Base-by-base conservation (phyloP, 257 asterid species). In the Gardenia jasminoides region DNA sequence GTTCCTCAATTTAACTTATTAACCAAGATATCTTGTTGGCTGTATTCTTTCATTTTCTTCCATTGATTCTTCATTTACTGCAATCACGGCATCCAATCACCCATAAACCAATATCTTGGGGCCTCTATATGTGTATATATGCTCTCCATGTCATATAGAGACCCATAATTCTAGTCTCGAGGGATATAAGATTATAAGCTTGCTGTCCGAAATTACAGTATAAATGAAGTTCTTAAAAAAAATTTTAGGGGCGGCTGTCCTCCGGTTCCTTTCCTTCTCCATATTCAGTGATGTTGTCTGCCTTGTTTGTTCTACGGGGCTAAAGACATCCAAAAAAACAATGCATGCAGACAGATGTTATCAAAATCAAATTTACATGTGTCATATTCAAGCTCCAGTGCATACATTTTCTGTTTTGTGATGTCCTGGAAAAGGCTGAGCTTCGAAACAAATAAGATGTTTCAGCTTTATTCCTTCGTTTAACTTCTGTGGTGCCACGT, bases 381-480 rank as follows among this genome's bases (percentile, higher is more conserved):
- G 82, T 77, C 72, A 76, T 54, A 61, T 36, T 46, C 78, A 10
- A 79, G 82, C 36, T 68, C 28, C 24, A 17, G 44, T n/a, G n/a
- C n/a, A 46, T 62, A 71, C 71, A 82, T 76, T 77, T 31, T 80
- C 5, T 70, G 56, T 70, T 20, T 17, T 74, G 82, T 70, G 61
- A 73, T 67, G 79, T 73, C 72, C 69, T 43, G 24, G 76, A 78
- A 74, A 54, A 10, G 75, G 73, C 56, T n/a, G 10, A 30, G 74
- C 78, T 59, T 70, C 80, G 80, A 78, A 76, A 82, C 80, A 79
- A 84, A 85, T 69, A 80, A 76, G 67, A 78, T 75, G 33, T 50
- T 74, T 81, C 66, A 62, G 36, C 74, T 88, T 80, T 71, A 71
- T 68, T 68, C 76, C 75, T 44, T 79, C 81, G 48, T 58, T 80